A percentile compares a stretch with the other conserved stretches of the same genome.
These are phyloP conservation scores for Hemisphaericaspora xylanilytica DNA, from an alignment of 1,139 yeast species.

Conservation along the genomic window DNA sequence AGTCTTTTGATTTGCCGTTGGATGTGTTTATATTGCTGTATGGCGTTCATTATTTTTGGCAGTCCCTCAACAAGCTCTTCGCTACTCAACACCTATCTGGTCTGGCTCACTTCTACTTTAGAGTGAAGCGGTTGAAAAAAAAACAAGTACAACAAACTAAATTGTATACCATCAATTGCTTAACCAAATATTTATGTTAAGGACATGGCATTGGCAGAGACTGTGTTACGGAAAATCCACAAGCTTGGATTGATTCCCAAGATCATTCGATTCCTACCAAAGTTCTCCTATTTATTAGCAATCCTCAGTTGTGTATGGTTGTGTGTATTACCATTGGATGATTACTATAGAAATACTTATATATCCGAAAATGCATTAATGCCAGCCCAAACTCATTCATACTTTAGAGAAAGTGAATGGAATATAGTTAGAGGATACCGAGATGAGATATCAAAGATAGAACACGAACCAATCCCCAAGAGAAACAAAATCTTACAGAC, in stretches of 20 bases:
- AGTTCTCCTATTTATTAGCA: constrained; percentile 58
- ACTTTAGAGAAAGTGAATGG: constrained; percentile 95
- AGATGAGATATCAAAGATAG: constrained; percentile 49
- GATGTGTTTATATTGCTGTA: constrained; percentile 9
- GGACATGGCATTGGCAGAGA: constrained; percentile 63
- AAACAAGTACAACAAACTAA: too few species aligned
- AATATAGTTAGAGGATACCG: constrained; percentile 85
- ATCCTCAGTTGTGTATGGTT: constrained; percentile 67
- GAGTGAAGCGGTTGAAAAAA: too few species aligned
- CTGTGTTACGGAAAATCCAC: constrained; percentile 50
- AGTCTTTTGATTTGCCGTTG: constrained; percentile 11
- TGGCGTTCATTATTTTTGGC: neutral
- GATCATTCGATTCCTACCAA: constrained; percentile 56
- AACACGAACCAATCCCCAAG: constrained; percentile 25
- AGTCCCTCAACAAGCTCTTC: neutral
- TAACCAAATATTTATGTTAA: too few species aligned
- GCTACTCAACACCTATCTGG: too few species aligned
- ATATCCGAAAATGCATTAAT: constrained; percentile 94
- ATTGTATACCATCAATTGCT: too few species aligned
- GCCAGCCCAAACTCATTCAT: constrained; percentile 94
- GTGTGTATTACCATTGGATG: constrained; percentile 70
- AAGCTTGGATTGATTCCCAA: constrained; percentile 60
- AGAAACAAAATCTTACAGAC: constrained; percentile 46
- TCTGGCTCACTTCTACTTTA: too few species aligned
- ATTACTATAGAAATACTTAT: constrained; percentile 78